Percentiles rank a stretch among this genome's conserved stretches.
Evolutionary conservation across 345 rosid species (phyloP).

Genomic region (Sonneratia caseolaris): DNA sequence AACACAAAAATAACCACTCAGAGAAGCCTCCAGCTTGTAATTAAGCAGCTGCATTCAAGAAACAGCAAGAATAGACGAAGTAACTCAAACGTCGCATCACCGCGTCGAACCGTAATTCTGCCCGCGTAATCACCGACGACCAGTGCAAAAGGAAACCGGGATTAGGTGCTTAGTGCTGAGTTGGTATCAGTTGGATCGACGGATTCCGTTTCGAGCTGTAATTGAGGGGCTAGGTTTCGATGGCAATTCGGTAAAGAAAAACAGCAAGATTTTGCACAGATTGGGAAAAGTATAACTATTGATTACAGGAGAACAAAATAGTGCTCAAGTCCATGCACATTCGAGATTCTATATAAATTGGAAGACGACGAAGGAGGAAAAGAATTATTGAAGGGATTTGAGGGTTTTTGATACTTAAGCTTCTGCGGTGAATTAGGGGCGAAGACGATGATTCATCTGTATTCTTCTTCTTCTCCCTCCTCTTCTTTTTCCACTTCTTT

Average conservation of each 20-base stretch:
- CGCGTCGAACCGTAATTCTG: not conserved
- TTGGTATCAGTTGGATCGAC: not conserved
- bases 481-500: no score
- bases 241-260: slow-evolving; percentile 26
- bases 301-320: not conserved
- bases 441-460: not conserved
- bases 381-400: not conserved
- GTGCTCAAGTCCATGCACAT: not conserved
- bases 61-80: not conserved
- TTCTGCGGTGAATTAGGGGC: not conserved
- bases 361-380: not conserved
- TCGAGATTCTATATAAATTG: not conserved
- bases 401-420: not conserved
- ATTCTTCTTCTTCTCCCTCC: not conserved
- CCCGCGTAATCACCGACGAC: not conserved
- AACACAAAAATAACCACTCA: not conserved
- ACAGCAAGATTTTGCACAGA: not conserved
- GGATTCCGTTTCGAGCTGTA: slow-evolving; percentile 6
- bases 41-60: not conserved
- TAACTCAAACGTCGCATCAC: slow-evolving; percentile 1
- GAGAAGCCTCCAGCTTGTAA: not conserved
- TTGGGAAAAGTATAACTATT: not conserved
- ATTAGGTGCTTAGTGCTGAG: slow-evolving; percentile 18
- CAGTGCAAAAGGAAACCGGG: slow-evolving; percentile 28
- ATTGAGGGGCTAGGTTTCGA: slow-evolving; percentile 38